Base-by-base conservation (phyloP, 2,329 filamentous ascomycete species). In the Trichoderma breve region DNA sequence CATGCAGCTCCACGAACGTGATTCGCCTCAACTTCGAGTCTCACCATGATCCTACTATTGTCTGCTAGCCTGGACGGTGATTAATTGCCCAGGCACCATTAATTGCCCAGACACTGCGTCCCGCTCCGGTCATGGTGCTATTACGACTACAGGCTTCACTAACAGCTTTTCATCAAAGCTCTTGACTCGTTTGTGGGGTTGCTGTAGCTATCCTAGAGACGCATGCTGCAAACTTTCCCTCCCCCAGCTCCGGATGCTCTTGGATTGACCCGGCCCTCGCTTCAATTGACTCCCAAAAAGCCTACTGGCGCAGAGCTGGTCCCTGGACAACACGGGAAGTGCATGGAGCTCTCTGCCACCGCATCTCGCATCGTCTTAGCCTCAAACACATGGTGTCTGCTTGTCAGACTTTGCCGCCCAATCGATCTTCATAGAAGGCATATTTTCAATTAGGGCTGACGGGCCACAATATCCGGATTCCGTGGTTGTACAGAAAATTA, bases 1-100 rank as follows among this genome's bases (percentile, higher is more conserved):
- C 69, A 71, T 71, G 69, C 69, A 71, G 61, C 69, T 71, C 62
- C 36, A 28, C 36, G 47, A 71, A 71, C 69, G 53, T 71, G 69
- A 71, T 71, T 67, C 69, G 69, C 61, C 47, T 65, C 61, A 24
- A 30, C 53, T 5, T 64, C 34, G 34, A 21, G 21, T 36, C 67
- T 70, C 57, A 34, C 67, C 39, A 62, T 26, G 26, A 1, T 4
- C 14, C 65, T 43, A 65, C 62, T 65, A 65, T 65, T 39, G 64
- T 21, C 64, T 57, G 64, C 64, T 67, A 67, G 64, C 26, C 11
- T 57, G 30, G n/a, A 34, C 32, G 3, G 32, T 53, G 11, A 39
- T 57, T 39, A 9, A 28, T 28, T 43, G 47, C 53, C 30, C 30
- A 21, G 43, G 21, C 32, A 28, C 24, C 24, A 39, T 57, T 39